phyloP scores from a whole-genome alignment of 2,329 filamentous ascomycete species.

The Exophiala spinifera region DNA sequence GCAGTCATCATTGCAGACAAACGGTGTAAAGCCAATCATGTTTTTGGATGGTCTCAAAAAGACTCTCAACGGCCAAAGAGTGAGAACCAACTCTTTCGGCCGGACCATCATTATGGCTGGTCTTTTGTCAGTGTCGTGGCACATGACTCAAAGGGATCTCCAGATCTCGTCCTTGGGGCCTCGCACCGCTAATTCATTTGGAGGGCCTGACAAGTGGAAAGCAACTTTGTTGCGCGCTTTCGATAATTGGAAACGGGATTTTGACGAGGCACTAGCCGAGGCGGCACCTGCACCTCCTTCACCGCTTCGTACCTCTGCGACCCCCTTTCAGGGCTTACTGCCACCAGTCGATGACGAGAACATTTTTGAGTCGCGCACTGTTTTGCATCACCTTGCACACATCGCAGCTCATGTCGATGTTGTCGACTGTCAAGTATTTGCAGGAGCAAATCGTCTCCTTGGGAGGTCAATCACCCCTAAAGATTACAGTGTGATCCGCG shows the following conservation, averaged over 20 bases:
- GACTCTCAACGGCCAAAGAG: slow-evolving; percentile 78
- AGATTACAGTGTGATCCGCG: slow-evolving; percentile 74
- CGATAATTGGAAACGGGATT: slow-evolving; percentile 89
- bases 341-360: slow-evolving; percentile 58
- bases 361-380: slow-evolving; percentile 82
- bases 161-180: slow-evolving; percentile 79
- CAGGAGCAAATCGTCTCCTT: slow-evolving; percentile 77
- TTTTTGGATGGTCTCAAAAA: slow-evolving; percentile 90
- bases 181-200: slow-evolving; percentile 68
- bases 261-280: slow-evolving; percentile 74
- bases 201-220: slow-evolving; percentile 88
- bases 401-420: slow-evolving; percentile 98
- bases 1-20: slow-evolving; percentile 73
- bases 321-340: slow-evolving; percentile 36
- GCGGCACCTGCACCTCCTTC: slow-evolving; percentile 38
- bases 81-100: slow-evolving; percentile 89
- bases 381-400: slow-evolving; percentile 88
- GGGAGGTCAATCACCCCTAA: slow-evolving; percentile 79
- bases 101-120: slow-evolving; percentile 92
- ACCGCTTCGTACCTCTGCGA: slow-evolving; percentile 45
- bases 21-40: slow-evolving; percentile 77
- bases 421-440: slow-evolving; percentile 96
- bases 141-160: slow-evolving; percentile 94
- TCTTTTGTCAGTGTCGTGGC: slow-evolving; percentile 88
- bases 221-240: slow-evolving; percentile 81